phyloP scores from a whole-genome alignment of 1,139 yeast genomes.

The Debaryomyces robertsiae region DNA sequence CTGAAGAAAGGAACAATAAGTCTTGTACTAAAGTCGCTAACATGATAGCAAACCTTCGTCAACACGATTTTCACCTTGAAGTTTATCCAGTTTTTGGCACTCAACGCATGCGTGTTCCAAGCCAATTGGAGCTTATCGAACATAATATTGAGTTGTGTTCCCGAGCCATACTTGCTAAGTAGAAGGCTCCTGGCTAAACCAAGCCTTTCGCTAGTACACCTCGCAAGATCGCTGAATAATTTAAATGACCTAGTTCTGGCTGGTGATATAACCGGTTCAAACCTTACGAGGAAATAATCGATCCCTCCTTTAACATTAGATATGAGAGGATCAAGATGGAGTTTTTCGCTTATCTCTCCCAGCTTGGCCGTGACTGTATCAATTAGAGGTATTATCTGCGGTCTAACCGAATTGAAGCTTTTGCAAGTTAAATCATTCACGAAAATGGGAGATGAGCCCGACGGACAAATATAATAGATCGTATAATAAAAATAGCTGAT shows the following conservation, averaged over 20 bases:
- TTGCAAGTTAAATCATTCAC: slow-evolving; percentile 9
- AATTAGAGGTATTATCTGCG: slow-evolving; percentile 1
- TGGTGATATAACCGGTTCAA: background rate
- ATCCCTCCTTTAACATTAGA: background rate
- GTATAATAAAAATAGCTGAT: slow-evolving; percentile 11
- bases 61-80: slow-evolving; percentile 1
- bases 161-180: background rate
- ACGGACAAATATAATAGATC: slow-evolving; percentile 9
- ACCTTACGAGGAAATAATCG: background rate
- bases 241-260: background rate
- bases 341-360: slow-evolving; percentile 1
- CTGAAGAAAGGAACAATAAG: background rate
- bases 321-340: slow-evolving; percentile 2
- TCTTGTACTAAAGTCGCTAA: slow-evolving; percentile 1
- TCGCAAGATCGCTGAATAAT: background rate
- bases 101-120: background rate
- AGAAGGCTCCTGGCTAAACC: background rate
- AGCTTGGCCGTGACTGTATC: background rate
- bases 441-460: slow-evolving; percentile 1
- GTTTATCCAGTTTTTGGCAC: slow-evolving; percentile 1
- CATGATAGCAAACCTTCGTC: background rate
- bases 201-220: background rate
- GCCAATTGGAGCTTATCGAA: background rate
- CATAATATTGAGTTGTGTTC: background rate
- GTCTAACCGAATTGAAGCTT: slow-evolving; percentile 8